phyloP scores from a whole-genome alignment of 2,329 filamentous ascomycete genomes.

The Neofusicoccum cordaticola region DNA sequence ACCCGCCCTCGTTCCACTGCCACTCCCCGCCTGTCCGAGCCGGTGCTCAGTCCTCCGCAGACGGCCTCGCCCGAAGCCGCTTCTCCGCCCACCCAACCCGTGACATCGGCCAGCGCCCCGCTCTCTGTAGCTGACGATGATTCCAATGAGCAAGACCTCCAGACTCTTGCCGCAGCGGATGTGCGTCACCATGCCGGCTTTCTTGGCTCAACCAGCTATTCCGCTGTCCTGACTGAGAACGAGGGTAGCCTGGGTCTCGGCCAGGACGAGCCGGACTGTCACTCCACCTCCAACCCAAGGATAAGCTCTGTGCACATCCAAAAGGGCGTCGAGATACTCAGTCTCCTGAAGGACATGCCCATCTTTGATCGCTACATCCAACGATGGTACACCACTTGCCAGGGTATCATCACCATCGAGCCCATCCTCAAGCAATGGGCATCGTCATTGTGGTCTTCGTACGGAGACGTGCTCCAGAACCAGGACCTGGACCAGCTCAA shows the following conservation, averaged over 20 bases:
- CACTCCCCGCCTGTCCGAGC: background rate
- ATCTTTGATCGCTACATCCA: slow-evolving; percentile 31
- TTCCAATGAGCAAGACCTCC: background rate
- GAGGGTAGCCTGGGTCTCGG: slow-evolving; percentile 1
- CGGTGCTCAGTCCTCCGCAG: slow-evolving; percentile 3
- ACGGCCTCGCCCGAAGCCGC: background rate
- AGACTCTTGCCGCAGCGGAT: background rate
- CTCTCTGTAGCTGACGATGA: background rate
- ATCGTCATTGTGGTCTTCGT: slow-evolving; percentile 26
- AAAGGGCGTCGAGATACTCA: slow-evolving; percentile 28
- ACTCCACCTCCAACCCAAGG: background rate
- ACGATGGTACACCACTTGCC: slow-evolving; percentile 31
- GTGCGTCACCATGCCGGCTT: slow-evolving; percentile 12
- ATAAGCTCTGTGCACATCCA: slow-evolving; percentile 24
- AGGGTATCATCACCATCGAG: slow-evolving; percentile 34
- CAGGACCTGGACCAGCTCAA: slow-evolving; percentile 27
- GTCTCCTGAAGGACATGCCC: slow-evolving; percentile 27
- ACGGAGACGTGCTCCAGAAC: slow-evolving; percentile 28
- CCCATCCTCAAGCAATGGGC: slow-evolving; percentile 33
- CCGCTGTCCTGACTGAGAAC: slow-evolving; percentile 17
- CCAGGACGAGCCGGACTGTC: background rate
- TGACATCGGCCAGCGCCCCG: background rate
- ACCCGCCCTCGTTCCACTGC: slow-evolving; percentile 18
- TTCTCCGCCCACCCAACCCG: background rate
- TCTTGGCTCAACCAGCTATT: slow-evolving; percentile 15